Evolutionary conservation across 208 protist species (phyloP), one percentile per base, ranked within the genome.

Genomic region (Leishmania mexicana): DNA sequence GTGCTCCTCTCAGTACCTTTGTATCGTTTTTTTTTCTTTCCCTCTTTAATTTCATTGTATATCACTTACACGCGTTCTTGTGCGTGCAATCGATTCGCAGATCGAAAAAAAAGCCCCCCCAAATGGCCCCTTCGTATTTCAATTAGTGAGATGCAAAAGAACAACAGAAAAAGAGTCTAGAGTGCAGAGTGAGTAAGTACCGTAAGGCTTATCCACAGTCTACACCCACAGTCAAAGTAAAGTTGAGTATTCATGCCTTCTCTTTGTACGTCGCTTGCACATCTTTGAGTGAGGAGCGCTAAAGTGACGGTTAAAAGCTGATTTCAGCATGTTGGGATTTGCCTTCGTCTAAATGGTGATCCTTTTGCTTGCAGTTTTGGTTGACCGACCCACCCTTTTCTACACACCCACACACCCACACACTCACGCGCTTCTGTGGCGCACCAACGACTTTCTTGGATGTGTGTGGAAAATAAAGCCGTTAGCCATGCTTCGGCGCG

Each of bases 401-500:
- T 21, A 54, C 17, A 53, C 67, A n/a, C 51, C 31, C 13, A 54
- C 70, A n/a, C 51, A 49, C 11, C 21, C 8, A 53, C 21, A 21
- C 70, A 54, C 8, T 54, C 45, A 10, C 54, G n/a, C 70, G 11
- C 24, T 76, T 51, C 73, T n/a, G 7, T 28, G 31, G 21, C 13
- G 24, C 10, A 11, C 19, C 15, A 38, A 76, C 49, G 15, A 51
- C 11, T 45, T 76, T 40, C 31, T 31, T 3, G 31, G 35, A 21
- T 62, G 53, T 21, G 31, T 45, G n/a, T 47, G 24, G n/a, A 65
- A 54, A 49, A 40, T 13, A 67, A 65, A 64, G 19, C 42, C 21
- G 42, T 45, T 76, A 24, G 28, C 10, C 3, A 84, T 84, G 81
- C 45, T 84, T 64, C 81, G 81, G 3, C 24, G 49, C 10, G 57